Evolutionary conservation across 805 yeast genomes (phyloP).

Genomic region (Suhomyces sp.): DNA sequence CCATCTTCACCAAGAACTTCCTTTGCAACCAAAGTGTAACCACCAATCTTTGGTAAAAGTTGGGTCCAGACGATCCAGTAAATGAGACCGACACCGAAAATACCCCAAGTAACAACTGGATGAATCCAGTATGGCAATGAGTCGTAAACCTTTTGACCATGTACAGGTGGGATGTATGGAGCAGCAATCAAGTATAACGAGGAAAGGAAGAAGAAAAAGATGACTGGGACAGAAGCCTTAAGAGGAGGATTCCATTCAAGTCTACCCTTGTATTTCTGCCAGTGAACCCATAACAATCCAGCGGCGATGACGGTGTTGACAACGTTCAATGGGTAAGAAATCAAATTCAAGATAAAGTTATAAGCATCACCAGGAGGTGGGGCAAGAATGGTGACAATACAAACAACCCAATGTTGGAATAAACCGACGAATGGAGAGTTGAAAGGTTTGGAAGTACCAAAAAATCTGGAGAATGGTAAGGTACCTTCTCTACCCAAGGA

Average conservation of each 20-base stretch:
- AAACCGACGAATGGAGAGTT: slow-evolving; percentile 72
- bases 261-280: slow-evolving; percentile 49
- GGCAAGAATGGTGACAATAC: slow-evolving; percentile 70
- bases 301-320: slow-evolving; percentile 64
- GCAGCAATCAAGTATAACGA: slow-evolving; percentile 70
- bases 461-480: slow-evolving; percentile 69
- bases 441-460: slow-evolving; percentile 71
- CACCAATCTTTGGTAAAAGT: slow-evolving; percentile 54
- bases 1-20: slow-evolving; percentile 66
- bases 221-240: slow-evolving; percentile 62
- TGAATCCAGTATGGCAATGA: slow-evolving; percentile 73
- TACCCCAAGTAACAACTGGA: slow-evolving; percentile 80
- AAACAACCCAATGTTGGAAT: slow-evolving; percentile 73
- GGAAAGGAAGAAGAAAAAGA: slow-evolving; percentile 60
- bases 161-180: slow-evolving; percentile 74
- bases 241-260: slow-evolving; percentile 71
- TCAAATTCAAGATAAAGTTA: slow-evolving; percentile 74
- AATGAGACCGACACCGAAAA: slow-evolving; percentile 60
- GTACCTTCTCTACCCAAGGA: slow-evolving; percentile 81
- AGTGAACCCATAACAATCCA: slow-evolving; percentile 61
- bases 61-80: slow-evolving; percentile 69
- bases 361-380: slow-evolving; percentile 85
- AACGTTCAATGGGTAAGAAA: slow-evolving; percentile 78
- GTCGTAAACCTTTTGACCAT: slow-evolving; percentile 67
- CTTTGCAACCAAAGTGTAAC: slow-evolving; percentile 50